Evolutionary conservation across 352 stramenopile genomes (phyloP).

Genomic region (Phytophthora meadii): DNA sequence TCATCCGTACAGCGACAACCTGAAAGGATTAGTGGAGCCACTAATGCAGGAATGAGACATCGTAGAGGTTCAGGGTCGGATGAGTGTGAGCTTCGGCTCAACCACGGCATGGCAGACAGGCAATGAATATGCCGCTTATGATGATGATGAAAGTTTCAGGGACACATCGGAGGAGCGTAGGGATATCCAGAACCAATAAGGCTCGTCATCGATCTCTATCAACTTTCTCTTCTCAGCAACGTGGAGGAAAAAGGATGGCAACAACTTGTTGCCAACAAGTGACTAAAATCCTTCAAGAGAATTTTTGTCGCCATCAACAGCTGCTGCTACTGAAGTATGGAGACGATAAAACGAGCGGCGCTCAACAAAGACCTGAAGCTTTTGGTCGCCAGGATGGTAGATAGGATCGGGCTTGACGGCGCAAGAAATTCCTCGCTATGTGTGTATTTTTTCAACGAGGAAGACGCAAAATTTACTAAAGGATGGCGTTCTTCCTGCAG

Average conservation of each 20-base stretch:
- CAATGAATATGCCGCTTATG: background rate
- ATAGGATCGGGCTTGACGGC: slow-evolving; percentile 17
- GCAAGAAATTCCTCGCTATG: background rate
- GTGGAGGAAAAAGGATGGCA: background rate
- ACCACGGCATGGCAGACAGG: slow-evolving; percentile 10
- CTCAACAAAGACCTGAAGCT: slow-evolving; percentile 16
- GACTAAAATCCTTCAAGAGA: slow-evolving; percentile 32
- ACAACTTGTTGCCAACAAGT: too few relatives aligned
- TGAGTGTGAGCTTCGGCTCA: slow-evolving; percentile 24
- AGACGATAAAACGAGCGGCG: slow-evolving; percentile 24
- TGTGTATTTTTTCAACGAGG: slow-evolving; percentile 7
- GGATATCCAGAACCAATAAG: background rate
- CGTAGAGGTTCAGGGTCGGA: slow-evolving; percentile 5
- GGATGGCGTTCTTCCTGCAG: slow-evolving; percentile 4
- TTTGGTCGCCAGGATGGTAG: slow-evolving; percentile 34
- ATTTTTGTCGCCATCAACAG: slow-evolving; percentile 8
- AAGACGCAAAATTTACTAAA: slow-evolving; percentile 13
- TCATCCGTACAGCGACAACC: too few relatives aligned
- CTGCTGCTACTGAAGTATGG: slow-evolving; percentile 22
- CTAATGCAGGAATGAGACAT: slow-evolving; percentile 9
- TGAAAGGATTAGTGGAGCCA: background rate
- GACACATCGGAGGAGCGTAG: slow-evolving; percentile 19
- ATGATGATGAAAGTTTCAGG: slow-evolving; percentile 11
- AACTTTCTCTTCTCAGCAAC: background rate
- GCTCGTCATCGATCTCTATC: background rate